phyloP scores from a whole-genome alignment of 352 stramenopile genomes.

The Globisporangium iwayamae region DNA sequence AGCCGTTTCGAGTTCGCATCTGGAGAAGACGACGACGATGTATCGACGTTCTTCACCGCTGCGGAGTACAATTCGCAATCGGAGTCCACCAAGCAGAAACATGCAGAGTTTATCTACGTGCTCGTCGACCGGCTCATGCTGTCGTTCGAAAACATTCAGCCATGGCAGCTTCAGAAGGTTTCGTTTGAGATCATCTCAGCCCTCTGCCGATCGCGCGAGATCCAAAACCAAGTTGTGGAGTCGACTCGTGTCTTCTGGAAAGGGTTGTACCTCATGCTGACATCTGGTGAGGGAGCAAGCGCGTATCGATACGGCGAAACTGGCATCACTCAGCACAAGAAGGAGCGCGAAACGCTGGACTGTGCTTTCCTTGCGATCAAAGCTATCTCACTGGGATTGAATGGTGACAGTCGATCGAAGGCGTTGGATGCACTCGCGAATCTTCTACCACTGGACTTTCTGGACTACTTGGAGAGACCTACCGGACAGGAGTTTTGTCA shows the following conservation, averaged over 20 bases:
- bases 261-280: conserved; percentile 70
- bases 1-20: conserved; percentile 36
- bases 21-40: conserved; percentile 40
- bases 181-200: conserved; percentile 73
- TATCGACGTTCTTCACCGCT: conserved; percentile 49
- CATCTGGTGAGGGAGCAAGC: conserved; percentile 52
- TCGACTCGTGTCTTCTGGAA: conserved; percentile 77
- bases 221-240: conserved; percentile 65
- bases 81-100: conserved; percentile 25
- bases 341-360: conserved; percentile 73
- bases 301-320: conserved; percentile 32
- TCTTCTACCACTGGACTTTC: conserved; percentile 67
- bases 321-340: conserved; percentile 34
- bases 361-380: conserved; percentile 65
- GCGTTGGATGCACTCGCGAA: conserved; percentile 61
- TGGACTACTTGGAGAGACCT: conserved; percentile 66
- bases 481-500: conserved; percentile 74
- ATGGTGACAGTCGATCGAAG: conserved; percentile 47
- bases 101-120: conserved; percentile 51
- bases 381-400: conserved; percentile 51
- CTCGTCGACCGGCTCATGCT: conserved; percentile 65
- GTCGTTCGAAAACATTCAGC: conserved; percentile 69
- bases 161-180: conserved; percentile 73
- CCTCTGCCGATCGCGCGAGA: conserved; percentile 43
- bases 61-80: conserved; percentile 44